Percentiles rank a stretch among this genome's conserved stretches.
phyloP scores from a whole-genome alignment of 768 basidiomycete genomes.

The Leccinum aurantiacum region DNA sequence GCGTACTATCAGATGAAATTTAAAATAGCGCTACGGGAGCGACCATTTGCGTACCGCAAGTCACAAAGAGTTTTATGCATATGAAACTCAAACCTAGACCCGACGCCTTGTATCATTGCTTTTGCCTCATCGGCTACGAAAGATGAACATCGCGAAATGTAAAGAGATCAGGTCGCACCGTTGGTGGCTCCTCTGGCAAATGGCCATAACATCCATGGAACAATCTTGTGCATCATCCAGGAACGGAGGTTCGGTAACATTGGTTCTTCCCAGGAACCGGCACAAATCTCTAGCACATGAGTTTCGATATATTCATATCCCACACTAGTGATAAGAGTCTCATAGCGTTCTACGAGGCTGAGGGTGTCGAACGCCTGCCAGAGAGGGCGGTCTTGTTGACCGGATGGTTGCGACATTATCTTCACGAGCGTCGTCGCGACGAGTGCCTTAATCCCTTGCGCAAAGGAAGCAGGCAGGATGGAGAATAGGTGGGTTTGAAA shows the following conservation, averaged over 20 bases:
- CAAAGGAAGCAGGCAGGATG: constrained; percentile 64
- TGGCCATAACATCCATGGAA: constrained; percentile 82
- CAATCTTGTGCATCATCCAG: constrained; percentile 81
- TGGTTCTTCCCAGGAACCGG: constrained; percentile 66
- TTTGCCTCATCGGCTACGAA: constrained; percentile 66
- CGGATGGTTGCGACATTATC: constrained; percentile 24
- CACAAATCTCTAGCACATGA: constrained; percentile 64
- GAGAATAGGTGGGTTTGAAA: constrained; percentile 80
- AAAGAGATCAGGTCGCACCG: constrained; percentile 38
- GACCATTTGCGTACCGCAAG: constrained; percentile 58
- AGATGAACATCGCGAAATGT: constrained; percentile 6
- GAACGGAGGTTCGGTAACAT: constrained; percentile 59
- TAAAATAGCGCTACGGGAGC: not conserved
- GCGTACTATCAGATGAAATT: constrained; percentile 43
- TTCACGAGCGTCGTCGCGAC: constrained; percentile 53
- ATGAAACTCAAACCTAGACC: constrained; percentile 87
- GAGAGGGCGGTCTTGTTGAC: constrained; percentile 37
- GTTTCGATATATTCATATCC: constrained; percentile 85
- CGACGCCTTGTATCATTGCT: constrained; percentile 71
- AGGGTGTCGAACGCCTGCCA: constrained; percentile 68
- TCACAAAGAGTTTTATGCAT: constrained; percentile 90
- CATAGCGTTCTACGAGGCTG: constrained; percentile 79
- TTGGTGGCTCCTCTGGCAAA: constrained; percentile 67
- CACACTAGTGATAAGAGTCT: constrained; percentile 77
- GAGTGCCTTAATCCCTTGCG: constrained; percentile 65